These are phyloP conservation scores for Brassica balearica DNA, from an alignment of 441 rosid genomes.

Conservation along the genomic window DNA sequence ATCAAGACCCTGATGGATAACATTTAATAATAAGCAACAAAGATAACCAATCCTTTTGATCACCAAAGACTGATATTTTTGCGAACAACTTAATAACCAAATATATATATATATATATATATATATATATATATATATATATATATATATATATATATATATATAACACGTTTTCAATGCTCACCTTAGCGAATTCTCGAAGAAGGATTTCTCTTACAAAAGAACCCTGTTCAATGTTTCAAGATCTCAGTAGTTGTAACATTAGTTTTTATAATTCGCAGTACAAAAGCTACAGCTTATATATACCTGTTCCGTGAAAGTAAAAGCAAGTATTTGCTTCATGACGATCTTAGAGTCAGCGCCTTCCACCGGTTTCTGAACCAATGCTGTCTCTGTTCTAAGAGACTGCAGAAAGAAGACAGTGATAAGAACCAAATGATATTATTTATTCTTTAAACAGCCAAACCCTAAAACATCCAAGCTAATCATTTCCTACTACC, in stretches of 20 bases:
- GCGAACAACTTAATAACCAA: no score
- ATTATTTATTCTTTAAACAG: slow-evolving; percentile 1
- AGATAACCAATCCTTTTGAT: background rate
- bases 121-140: no score
- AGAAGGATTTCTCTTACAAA: slow-evolving; percentile 90
- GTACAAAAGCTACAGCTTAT: slow-evolving; percentile 6
- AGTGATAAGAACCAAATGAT: slow-evolving; percentile 6
- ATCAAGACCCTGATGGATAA: slow-evolving; percentile 76
- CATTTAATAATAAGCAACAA: background rate
- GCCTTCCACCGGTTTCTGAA: slow-evolving; percentile 55
- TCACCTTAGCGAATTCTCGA: slow-evolving; percentile 89
- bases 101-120: no score
- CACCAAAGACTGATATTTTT: slow-evolving; percentile 1
- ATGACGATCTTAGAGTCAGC: slow-evolving; percentile 59
- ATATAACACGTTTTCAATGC: slow-evolving; percentile 9
- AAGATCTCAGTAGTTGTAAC: slow-evolving; percentile 13
- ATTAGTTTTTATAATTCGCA: background rate
- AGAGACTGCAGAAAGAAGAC: slow-evolving; percentile 64
- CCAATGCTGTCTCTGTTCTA: slow-evolving; percentile 74
- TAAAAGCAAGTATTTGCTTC: slow-evolving; percentile 84
- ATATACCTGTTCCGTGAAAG: slow-evolving; percentile 81
- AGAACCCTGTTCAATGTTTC: slow-evolving; percentile 66
- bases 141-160: no score
- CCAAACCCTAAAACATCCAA: slow-evolving; percentile 16
- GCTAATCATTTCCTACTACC: slow-evolving; percentile 10